Evolutionary conservation across 2,329 filamentous ascomycete species (phyloP).

Genomic region (Fonsecaea nubica): DNA sequence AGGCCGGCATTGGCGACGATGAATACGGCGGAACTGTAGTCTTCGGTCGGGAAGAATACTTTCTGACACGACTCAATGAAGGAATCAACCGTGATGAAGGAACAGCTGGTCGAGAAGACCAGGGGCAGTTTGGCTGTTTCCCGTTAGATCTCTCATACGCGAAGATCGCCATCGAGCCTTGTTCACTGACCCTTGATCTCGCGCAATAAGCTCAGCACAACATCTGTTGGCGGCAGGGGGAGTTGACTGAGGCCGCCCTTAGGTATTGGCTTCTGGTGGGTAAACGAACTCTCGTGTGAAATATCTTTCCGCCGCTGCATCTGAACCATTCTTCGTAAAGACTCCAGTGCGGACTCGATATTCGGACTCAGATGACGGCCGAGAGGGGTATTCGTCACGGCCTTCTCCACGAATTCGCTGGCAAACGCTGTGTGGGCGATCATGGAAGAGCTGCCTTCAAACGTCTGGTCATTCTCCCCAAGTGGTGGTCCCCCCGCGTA

Average conservation of each 20-base stretch:
- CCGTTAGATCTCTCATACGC: background rate
- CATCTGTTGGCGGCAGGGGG: background rate
- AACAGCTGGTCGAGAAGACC: background rate
- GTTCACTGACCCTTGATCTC: conserved; percentile 1
- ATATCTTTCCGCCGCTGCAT: background rate
- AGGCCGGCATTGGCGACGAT: conserved; percentile 8
- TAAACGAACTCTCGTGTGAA: background rate
- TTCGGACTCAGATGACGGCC: background rate
- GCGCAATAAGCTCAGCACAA: background rate
- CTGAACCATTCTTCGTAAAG: background rate
- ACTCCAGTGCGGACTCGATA: background rate
- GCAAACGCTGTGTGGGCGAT: background rate
- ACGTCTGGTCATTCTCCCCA: background rate
- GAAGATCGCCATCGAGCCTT: background rate
- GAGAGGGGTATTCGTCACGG: background rate
- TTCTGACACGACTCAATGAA: conserved; percentile 4
- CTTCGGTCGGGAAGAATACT: background rate
- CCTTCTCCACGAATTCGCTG: background rate
- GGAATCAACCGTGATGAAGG: background rate
- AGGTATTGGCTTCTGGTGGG: background rate
- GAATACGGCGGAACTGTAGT: background rate
- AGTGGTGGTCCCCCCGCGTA: background rate
- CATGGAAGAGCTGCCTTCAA: conserved; percentile 9
- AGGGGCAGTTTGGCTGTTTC: background rate
- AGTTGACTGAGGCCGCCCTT: background rate